Evolutionary conservation across 2,329 filamentous ascomycete species (phyloP), one percentile per base, ranked within the genome.

Genomic region (Chaetomium olivaceum): DNA sequence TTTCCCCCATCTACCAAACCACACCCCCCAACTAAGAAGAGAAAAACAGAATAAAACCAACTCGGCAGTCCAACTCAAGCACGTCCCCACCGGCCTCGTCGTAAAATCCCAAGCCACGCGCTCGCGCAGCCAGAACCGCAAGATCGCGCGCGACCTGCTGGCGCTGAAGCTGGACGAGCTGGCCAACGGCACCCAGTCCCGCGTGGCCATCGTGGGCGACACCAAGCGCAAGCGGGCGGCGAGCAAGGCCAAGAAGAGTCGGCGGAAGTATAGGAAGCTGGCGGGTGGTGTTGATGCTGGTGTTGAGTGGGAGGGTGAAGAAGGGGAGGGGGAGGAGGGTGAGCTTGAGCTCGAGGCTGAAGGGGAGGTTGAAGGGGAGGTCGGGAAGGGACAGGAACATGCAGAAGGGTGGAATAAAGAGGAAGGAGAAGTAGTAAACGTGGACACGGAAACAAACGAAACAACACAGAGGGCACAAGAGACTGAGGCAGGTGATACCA

Each of bases 31-130:
- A n/a, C n/a, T n/a, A n/a, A n/a, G n/a, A n/a, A n/a, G n/a, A n/a
- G n/a, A n/a, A n/a, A n/a, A n/a, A n/a, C 19, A 89, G 90, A 99
- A 99, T 80, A 99, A 99, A 87, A 99, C 95, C 29, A 93, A 89
- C 70, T 97, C 92, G 0, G 94, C 94, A 46, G 94, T 97, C 2
- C 95, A 99, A 76, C 83, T 99, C 43, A 95, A 90, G 71, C 95
- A 99, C 77, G 80, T 91, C 19, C 92, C 94, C 6, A 96, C 93
- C 0, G 94, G 94, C 67, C 87, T 97, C 61, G 93, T 98, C 16
- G 87, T 99, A 69, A 99, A 99, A 80, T 94, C 88, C 63, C 95
- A 99, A 79, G 92, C 90, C 23, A 98, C 95, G 9, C 89, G 95
- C 57, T 96, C 91, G 1, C 87, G 92, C 21, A 86, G 86, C 64